Evolutionary conservation across 1,284 basidiomycete genomes (phyloP), one percentile per base, ranked within the genome.

Genomic region (Heterobasidion irregulare): DNA sequence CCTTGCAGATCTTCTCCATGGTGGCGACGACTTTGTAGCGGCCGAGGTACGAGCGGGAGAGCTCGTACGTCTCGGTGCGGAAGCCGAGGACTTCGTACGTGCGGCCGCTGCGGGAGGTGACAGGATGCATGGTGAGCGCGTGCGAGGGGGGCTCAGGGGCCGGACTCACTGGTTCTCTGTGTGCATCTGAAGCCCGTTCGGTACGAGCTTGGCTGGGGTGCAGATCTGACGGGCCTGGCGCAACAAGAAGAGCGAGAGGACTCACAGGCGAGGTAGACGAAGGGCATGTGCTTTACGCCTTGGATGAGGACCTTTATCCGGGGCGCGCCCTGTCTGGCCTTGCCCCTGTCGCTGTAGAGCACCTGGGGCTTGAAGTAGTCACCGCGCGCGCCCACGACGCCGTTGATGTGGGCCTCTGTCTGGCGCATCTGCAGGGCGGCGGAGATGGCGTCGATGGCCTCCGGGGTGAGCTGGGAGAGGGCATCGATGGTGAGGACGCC

Each of bases 31-130:
- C 53, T 10, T 65, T 63, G 50, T 63, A 67, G 13, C 68, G 66
- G 6, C 70, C 69, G 45, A 84, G 64, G 59, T 77, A 84, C 48
- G 75, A 73, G 45, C 69, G 69, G 53, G 81, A 83, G 0, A 60
- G 62, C 0, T 63, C 53, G 56, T 72, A 75, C 0, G 75, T 77
- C n/a, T 60, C 61, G 15, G 70, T 64, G 53, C 80, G 70, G 59
- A 83, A 68, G 1, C 75, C 75, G 12, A 64, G 58, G 6, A 83
- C 63, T 52, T 66, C 63, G 53, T 75, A 83, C 3, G 56, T 54
- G 6, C 75, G 70, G 5, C 63, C 56, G 50, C 76, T 74, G 53
- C 4, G 4, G 26, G 26, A 26, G 26, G 26, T 26, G 34, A 50
- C 48, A 36, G n/a, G 19, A 15, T n/a, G 16, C 18, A 6, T 41